phyloP scores from a whole-genome alignment of 2,329 filamentous ascomycete species.

The Madurella fahalii region DNA sequence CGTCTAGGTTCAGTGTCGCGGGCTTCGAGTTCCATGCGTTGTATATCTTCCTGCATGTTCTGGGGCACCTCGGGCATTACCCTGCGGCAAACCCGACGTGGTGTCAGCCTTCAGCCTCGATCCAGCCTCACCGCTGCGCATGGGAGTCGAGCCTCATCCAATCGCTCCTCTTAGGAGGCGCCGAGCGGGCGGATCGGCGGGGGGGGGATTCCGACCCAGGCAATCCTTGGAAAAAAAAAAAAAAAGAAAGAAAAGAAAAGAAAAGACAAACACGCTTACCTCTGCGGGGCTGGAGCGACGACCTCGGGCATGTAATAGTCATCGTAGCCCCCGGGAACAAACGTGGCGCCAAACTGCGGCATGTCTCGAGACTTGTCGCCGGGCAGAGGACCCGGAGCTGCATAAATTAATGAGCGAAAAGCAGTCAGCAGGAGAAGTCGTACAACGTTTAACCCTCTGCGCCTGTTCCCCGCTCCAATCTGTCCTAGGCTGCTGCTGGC shows the following conservation, averaged over 20 bases:
- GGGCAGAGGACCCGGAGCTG: constrained; percentile 25
- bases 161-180: constrained; percentile 11
- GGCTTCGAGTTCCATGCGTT: constrained; percentile 82
- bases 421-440: constrained; percentile 24
- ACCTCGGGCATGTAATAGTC: constrained; percentile 61
- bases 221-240: neutral
- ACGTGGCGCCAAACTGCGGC: constrained; percentile 52
- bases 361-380: constrained; percentile 36
- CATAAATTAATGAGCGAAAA: constrained; percentile 29
- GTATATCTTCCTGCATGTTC: constrained; percentile 93
- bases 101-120: constrained; percentile 27
- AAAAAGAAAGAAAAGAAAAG: neutral
- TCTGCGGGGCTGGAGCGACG: constrained; percentile 53
- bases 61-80: constrained; percentile 93
- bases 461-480: constrained; percentile 8
- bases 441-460: constrained; percentile 8
- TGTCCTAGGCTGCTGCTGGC: constrained; percentile 4
- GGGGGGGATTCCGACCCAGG: constrained; percentile 1
- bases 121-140: constrained; percentile 9
- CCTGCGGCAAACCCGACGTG: constrained; percentile 50
- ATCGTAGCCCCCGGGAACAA: constrained; percentile 55
- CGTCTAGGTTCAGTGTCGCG: constrained; percentile 43
- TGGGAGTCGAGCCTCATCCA: constrained; percentile 13
- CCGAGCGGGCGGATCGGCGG: constrained; percentile 10
- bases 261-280: constrained; percentile 49